These are phyloP conservation scores for Cruciata laevipes DNA, from an alignment of 257 asterid genomes.

Conservation along the genomic window DNA sequence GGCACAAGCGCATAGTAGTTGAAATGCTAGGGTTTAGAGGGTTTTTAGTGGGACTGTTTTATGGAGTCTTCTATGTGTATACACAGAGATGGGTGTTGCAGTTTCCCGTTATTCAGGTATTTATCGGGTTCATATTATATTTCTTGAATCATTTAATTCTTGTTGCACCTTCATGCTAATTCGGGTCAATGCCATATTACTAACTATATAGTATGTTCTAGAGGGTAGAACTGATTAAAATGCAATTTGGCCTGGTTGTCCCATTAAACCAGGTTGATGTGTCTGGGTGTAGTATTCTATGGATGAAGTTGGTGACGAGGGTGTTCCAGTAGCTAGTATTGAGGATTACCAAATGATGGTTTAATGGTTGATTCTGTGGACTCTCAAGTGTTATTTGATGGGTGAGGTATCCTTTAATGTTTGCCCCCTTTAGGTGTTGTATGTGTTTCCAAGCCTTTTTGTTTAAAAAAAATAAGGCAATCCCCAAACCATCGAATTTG, in stretches of 20 bases:
- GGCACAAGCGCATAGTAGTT: conserved; percentile 21
- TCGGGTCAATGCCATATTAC: background rate
- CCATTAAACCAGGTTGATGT: background rate
- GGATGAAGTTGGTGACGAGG: no score
- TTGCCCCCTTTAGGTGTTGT: background rate
- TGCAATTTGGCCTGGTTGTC: no score
- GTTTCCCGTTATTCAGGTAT: conserved; percentile 90
- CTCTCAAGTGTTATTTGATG: no score
- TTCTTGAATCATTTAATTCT: background rate
- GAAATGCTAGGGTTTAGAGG: conserved; percentile 66
- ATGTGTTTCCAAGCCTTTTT: no score
- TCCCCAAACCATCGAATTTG: no score
- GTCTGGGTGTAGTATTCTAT: background rate
- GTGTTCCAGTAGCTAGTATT: no score
- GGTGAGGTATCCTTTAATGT: background rate
- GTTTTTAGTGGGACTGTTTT: conserved; percentile 48
- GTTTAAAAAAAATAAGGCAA: no score
- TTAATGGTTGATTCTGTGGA: no score
- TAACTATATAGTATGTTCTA: background rate
- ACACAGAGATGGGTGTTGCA: conserved; percentile 68
- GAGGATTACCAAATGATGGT: no score
- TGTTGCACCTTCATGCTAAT: background rate
- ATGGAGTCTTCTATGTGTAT: conserved; percentile 59
- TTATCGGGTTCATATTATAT: background rate
- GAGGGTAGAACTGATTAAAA: background rate